Conservation (phyloP, 805 yeast genomes). For the Saccharomycopsis sp. region DNA sequence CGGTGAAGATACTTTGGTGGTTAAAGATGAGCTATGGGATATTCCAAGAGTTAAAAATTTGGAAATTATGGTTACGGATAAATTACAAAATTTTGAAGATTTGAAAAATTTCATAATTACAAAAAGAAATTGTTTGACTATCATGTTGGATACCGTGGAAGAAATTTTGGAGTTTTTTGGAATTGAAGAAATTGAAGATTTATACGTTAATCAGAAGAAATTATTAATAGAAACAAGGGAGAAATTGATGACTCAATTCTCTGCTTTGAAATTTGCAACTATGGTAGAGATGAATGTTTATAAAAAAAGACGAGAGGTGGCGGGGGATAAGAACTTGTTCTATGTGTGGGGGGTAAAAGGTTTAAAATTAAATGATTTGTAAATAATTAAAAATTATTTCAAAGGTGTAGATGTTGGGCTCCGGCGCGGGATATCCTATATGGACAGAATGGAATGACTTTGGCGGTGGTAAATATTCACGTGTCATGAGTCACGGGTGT, state of each 20-base stretch:
- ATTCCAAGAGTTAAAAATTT: constrained; percentile 2
- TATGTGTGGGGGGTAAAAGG: too few species aligned
- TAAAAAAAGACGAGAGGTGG: background rate
- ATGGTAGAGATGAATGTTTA: too few species aligned
- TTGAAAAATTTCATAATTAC: background rate
- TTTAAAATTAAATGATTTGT: too few species aligned
- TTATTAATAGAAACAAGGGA: too few species aligned
- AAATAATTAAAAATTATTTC: too few species aligned
- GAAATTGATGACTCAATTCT: too few species aligned
- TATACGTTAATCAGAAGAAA: constrained; percentile 11
- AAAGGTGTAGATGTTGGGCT: too few species aligned
- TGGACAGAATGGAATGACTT: background rate
- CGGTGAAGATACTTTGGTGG: background rate
- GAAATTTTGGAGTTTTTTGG: constrained; percentile 8
- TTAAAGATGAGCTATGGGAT: background rate
- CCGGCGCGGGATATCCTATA: background rate
- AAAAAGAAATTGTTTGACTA: background rate
- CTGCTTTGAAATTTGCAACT: too few species aligned
- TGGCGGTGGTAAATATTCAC: background rate
- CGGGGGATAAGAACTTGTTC: background rate
- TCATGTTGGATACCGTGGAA: background rate
- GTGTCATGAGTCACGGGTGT: background rate
- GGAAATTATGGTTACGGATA: constrained; percentile 1
- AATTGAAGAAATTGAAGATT: constrained; percentile 6
- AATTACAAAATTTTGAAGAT: background rate